Evolutionary conservation across 176 grass and related monocot genomes (phyloP).

Genomic region (Metroxylon sagu): DNA sequence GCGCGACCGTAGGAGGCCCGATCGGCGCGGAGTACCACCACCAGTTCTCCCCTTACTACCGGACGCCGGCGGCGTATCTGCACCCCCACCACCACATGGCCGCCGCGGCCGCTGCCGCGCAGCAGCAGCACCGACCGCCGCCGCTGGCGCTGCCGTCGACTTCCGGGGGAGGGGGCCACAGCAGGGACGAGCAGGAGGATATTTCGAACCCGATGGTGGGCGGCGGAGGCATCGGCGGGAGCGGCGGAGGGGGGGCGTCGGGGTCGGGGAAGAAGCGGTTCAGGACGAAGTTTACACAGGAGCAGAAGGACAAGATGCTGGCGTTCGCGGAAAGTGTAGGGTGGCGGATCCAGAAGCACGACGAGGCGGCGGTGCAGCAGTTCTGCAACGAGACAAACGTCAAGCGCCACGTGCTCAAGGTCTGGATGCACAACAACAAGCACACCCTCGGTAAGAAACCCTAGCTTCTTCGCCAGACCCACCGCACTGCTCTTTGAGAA

Average conservation of each 20-base stretch:
- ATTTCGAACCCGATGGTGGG: slow-evolving; percentile 30
- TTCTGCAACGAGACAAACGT: slow-evolving; percentile 82
- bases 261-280: slow-evolving; percentile 33
- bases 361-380: slow-evolving; percentile 74
- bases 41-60: slow-evolving; percentile 11
- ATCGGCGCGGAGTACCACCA: slow-evolving; percentile 5
- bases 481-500: too few relatives aligned
- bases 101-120: not conserved
- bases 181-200: slow-evolving; percentile 38
- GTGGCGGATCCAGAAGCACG: slow-evolving; percentile 96
- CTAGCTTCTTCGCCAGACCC: not conserved
- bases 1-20: slow-evolving; percentile 3
- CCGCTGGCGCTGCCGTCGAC: slow-evolving; percentile 49
- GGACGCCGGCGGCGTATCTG: not conserved
- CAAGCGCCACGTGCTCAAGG: slow-evolving; percentile 87
- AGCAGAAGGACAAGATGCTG: slow-evolving; percentile 77
- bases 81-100: not conserved
- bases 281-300: slow-evolving; percentile 41
- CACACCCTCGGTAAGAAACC: slow-evolving; percentile 44
- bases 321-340: slow-evolving; percentile 76
- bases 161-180: slow-evolving; percentile 21
- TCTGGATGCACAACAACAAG: slow-evolving; percentile 99
- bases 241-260: slow-evolving; percentile 10
- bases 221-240: slow-evolving; percentile 6
- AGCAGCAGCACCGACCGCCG: not conserved